Conservation (phyloP, 2,329 filamentous ascomycete genomes). For the Colletotrichum tropicicola region DNA sequence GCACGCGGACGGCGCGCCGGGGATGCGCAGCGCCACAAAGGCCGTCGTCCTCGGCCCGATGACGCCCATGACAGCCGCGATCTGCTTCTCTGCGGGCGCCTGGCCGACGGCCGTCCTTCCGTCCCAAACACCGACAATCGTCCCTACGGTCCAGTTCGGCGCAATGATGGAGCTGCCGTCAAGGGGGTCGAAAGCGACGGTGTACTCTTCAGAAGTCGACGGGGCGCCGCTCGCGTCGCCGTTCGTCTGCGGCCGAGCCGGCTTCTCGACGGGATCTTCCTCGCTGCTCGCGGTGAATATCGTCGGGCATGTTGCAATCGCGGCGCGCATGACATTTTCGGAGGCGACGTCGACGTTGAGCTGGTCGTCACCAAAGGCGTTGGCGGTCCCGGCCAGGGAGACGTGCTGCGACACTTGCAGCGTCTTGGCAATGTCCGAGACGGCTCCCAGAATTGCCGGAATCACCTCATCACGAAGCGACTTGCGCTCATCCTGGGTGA, state of each 20-base stretch:
- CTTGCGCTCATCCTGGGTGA: conserved; percentile 35
- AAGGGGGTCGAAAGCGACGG: conserved; percentile 70
- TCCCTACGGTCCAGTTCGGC: conserved; percentile 66
- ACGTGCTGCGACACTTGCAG: conserved; percentile 57
- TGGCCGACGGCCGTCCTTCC: conserved; percentile 54
- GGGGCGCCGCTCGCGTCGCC: not conserved
- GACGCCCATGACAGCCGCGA: conserved; percentile 61
- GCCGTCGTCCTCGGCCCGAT: conserved; percentile 65
- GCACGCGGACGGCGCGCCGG: conserved; percentile 48
- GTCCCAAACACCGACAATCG: conserved; percentile 69
- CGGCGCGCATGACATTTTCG: conserved; percentile 56
- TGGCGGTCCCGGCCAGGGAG: conserved; percentile 57
- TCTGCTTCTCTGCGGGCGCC: conserved; percentile 48
- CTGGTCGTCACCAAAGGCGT: conserved; percentile 68
- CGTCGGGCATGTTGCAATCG: conserved; percentile 52
- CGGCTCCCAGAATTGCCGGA: conserved; percentile 54
- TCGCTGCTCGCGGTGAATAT: conserved; percentile 65
- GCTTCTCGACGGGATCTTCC: conserved; percentile 64
- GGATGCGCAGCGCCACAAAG: conserved; percentile 61
- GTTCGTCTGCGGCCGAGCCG: not conserved
- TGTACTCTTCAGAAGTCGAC: conserved; percentile 54
- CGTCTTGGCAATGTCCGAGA: conserved; percentile 53
- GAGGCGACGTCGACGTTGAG: conserved; percentile 65
- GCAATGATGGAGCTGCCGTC: conserved; percentile 70
- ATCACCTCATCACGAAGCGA: conserved; percentile 55